Evolutionary conservation across 192 early-diverging fungal species (phyloP).

Genomic region (Globomyces pollinis-pini): DNA sequence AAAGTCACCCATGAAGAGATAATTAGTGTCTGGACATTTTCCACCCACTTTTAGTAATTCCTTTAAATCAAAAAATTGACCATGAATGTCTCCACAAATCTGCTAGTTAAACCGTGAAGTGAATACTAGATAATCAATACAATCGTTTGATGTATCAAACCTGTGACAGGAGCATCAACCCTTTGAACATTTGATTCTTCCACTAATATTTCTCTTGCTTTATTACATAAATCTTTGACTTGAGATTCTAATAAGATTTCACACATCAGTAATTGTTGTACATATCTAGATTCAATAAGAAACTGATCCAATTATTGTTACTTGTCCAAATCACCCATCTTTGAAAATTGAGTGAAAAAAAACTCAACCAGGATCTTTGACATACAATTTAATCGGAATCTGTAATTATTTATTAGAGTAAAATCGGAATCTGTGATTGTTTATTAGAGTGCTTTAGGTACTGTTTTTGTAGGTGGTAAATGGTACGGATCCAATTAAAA

Average conservation of each 20-base stretch:
- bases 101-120: conserved; percentile 14
- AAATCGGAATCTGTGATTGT: too few species aligned
- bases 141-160: too few species aligned
- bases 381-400: too few species aligned
- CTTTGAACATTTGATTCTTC: conserved; percentile 96
- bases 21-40: conserved; percentile 93
- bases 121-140: background rate
- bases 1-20: conserved; percentile 98
- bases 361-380: too few species aligned
- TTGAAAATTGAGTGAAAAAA: background rate
- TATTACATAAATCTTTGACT: conserved; percentile 88
- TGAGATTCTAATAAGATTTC: conserved; percentile 88
- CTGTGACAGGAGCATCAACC: conserved; percentile 92
- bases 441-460: too few species aligned
- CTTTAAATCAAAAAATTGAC: conserved; percentile 97
- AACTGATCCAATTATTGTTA: too few species aligned
- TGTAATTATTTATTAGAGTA: too few species aligned
- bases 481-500: too few species aligned
- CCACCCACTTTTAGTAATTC: conserved; percentile 97
- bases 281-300: conserved; percentile 32
- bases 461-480: too few species aligned
- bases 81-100: conserved; percentile 98
- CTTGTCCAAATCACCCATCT: conserved; percentile 5
- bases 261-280: conserved; percentile 81
- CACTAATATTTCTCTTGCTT: conserved; percentile 89